These are phyloP conservation scores for Lyophyllum shimeji DNA, from an alignment of 768 basidiomycete species.

Conservation along the genomic window DNA sequence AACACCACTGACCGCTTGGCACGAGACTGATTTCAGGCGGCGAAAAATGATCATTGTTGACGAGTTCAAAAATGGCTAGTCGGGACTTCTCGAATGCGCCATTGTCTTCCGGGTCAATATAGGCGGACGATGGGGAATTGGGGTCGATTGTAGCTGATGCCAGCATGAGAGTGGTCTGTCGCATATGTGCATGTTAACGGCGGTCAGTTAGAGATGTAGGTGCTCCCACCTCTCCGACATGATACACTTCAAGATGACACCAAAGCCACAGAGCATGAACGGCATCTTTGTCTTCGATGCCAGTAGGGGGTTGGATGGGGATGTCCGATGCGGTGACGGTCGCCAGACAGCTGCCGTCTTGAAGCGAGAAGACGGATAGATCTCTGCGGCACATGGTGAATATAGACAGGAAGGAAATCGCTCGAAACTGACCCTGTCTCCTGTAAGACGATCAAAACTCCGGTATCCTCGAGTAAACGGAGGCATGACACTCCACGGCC, in stretches of 20 bases:
- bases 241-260: slow-evolving; percentile 35
- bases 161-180: slow-evolving; percentile 41
- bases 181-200: slow-evolving; percentile 10
- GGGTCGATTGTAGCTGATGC: slow-evolving; percentile 45
- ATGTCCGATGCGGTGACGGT: slow-evolving; percentile 29
- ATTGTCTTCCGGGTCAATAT: slow-evolving; percentile 30
- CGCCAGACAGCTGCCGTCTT: slow-evolving; percentile 45
- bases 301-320: slow-evolving; percentile 24
- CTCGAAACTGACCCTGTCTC: slow-evolving; percentile 57
- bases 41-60: slow-evolving; percentile 21
- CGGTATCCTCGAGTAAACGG: slow-evolving; percentile 38
- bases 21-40: slow-evolving; percentile 38
- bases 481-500: slow-evolving; percentile 46
- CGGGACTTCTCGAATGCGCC: slow-evolving; percentile 37
- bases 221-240: slow-evolving; percentile 39
- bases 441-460: slow-evolving; percentile 54
- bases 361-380: slow-evolving; percentile 49
- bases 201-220: neutral
- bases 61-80: slow-evolving; percentile 39
- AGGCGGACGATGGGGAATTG: slow-evolving; percentile 27
- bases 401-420: neutral
- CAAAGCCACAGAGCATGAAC: slow-evolving; percentile 43
- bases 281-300: slow-evolving; percentile 31
- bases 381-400: slow-evolving; percentile 36
- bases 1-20: slow-evolving; percentile 53